Base-by-base conservation (phyloP, 345 rosid genomes). In the Geranium brycei region DNA sequence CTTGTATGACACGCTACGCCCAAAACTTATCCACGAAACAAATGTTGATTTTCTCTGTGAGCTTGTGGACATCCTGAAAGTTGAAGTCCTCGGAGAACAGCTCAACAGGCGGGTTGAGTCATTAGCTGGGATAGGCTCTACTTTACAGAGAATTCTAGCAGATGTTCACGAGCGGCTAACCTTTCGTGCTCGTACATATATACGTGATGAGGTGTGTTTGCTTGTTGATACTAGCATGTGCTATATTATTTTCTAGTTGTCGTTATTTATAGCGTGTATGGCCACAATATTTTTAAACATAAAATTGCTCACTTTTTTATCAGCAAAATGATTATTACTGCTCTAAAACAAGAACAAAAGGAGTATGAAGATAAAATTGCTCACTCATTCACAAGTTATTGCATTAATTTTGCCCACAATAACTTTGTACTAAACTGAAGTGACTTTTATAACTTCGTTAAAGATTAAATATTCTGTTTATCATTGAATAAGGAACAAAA, bases 131-230 rank as follows among this genome's bases (percentile, higher is more conserved):
- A 68, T 93, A 68, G 85, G 81, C 59, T 97, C 99, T 63, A 93
- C 96, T 51, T 62, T 93, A 60, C 84, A 88, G 77, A 86, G 99
- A 85, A 90, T 93, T 64, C 78, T 93, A 69, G 99, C 87, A 13
- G 96, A 93, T 71, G 82, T 93, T 68, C 89, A 86, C 1, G 99
- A 86, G 73, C 86, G 99, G 64, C 75, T 93, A 75, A 90, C 99
- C 60, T 93, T 93, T 76, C 95, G 96, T 75, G 96, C 97, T 76
- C 89, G 99, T 73, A 90, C 97, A 28, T 80, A 93, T 79, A 87
- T 93, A 58, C 81, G 95, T 65, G 99, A 90, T 69, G 99, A 93
- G 93, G 99, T 90, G 61, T 17, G 66, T 58, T 41, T 10, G 28
- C 62, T 58, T 5, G 31, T n/a, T 32, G 14, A 17, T 55, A 7